phyloP scores from a whole-genome alignment of 2,329 filamentous ascomycete genomes.

The Aspergillus fructus region DNA sequence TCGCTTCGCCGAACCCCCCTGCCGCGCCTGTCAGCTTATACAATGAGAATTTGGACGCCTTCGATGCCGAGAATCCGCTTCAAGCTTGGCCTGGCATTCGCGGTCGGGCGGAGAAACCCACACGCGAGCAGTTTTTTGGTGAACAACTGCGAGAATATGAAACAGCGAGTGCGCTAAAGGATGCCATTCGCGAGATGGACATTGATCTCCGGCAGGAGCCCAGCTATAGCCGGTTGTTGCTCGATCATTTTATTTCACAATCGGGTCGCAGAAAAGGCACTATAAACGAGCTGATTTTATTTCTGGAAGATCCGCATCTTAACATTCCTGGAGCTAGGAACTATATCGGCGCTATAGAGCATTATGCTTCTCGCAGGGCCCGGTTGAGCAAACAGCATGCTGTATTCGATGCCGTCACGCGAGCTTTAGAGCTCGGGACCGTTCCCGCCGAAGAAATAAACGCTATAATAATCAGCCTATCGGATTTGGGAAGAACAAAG shows the following conservation, averaged over 20 bases:
- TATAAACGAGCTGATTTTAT: constrained; percentile 27
- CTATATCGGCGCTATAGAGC: constrained; percentile 30
- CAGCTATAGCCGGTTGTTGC: constrained; percentile 35
- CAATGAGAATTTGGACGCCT: constrained; percentile 19
- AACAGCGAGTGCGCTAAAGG: constrained; percentile 29
- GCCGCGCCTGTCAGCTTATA: constrained; percentile 22
- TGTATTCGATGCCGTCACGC: constrained; percentile 27
- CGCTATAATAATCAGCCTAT: constrained; percentile 31
- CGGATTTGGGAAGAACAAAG: constrained; percentile 15
- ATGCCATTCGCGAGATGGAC: constrained; percentile 25
- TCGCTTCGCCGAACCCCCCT: constrained; percentile 18
- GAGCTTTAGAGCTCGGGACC: constrained; percentile 35
- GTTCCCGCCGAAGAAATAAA: constrained; percentile 34
- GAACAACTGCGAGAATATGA: constrained; percentile 21
- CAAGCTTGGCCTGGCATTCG: neutral
- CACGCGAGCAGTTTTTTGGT: constrained; percentile 16
- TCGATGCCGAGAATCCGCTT: constrained; percentile 5
- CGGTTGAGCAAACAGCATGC: constrained; percentile 19
- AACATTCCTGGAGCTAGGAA: constrained; percentile 38
- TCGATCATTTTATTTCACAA: constrained; percentile 29
- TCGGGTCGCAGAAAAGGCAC: constrained; percentile 10
- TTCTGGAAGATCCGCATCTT: constrained; percentile 37
- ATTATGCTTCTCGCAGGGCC: constrained; percentile 22
- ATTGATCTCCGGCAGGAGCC: constrained; percentile 38
- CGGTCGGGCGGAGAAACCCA: neutral